phyloP scores from a whole-genome alignment of 306 rosid species.

The Fagus crenata region DNA sequence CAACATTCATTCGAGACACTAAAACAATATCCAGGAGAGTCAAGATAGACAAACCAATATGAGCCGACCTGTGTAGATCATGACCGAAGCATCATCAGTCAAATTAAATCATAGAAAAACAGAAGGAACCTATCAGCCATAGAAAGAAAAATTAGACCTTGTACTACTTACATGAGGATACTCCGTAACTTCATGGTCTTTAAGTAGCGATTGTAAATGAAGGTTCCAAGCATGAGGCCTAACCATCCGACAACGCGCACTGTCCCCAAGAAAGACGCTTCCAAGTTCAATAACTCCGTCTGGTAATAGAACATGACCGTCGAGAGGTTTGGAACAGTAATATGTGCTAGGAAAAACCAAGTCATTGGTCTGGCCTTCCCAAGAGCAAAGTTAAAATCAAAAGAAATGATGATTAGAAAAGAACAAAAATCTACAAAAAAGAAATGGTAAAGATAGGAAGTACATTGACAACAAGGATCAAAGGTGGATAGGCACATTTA shows the following conservation, averaged over 20 bases:
- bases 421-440: neutral
- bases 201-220: conserved; percentile 54
- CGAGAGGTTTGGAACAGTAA: conserved; percentile 68
- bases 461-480: neutral
- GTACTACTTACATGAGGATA: conserved; percentile 66
- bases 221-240: conserved; percentile 83
- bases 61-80: conserved; percentile 59
- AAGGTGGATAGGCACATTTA: neutral
- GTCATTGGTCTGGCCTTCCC: conserved; percentile 70
- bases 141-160: neutral
- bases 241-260: conserved; percentile 73
- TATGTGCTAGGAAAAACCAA: conserved; percentile 82
- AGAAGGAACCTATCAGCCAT: neutral
- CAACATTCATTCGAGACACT: conserved; percentile 60
- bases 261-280: conserved; percentile 78
- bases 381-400: conserved; percentile 31
- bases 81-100: conserved; percentile 27
- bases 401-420: conserved; percentile 26
- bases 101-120: conserved; percentile 9
- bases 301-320: conserved; percentile 77
- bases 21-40: conserved; percentile 54
- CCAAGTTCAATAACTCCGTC: conserved; percentile 69
- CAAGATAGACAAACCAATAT: conserved; percentile 58
- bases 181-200: conserved; percentile 68
- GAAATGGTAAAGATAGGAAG: conserved; percentile 5